phyloP scores from a whole-genome alignment of 208 protist genomes.

The Trypanosoma cruzi region DNA sequence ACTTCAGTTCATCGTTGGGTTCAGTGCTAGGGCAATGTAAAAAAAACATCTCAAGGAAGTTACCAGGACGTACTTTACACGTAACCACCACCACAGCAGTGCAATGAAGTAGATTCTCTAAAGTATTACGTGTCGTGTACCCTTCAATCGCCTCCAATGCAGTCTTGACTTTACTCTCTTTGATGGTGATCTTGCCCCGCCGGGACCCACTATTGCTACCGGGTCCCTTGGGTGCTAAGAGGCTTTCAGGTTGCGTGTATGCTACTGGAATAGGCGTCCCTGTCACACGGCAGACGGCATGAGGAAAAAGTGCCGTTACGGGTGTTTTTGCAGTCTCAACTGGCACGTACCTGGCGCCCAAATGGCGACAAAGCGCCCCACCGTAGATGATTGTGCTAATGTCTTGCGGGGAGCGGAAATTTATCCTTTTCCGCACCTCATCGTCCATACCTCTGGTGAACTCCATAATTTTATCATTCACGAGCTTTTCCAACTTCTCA shows the following conservation, averaged over 20 bases:
- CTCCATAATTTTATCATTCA: slow-evolving; percentile 87
- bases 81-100: slow-evolving; percentile 85
- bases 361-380: slow-evolving; percentile 79
- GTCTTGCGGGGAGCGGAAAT: slow-evolving; percentile 87
- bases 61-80: slow-evolving; percentile 58
- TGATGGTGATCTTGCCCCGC: slow-evolving; percentile 21
- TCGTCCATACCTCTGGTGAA: slow-evolving; percentile 86
- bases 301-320: slow-evolving; percentile 75
- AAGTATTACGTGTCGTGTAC: slow-evolving; percentile 36
- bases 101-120: slow-evolving; percentile 61
- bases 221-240: slow-evolving; percentile 34
- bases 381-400: slow-evolving; percentile 93
- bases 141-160: slow-evolving; percentile 49
- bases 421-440: slow-evolving; percentile 84
- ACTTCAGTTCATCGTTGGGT: slow-evolving; percentile 45
- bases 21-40: slow-evolving; percentile 71
- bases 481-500: slow-evolving; percentile 76
- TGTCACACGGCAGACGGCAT: slow-evolving; percentile 72
- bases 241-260: slow-evolving; percentile 57
- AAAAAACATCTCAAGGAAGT: slow-evolving; percentile 79
- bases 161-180: slow-evolving; percentile 27
- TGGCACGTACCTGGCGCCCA: slow-evolving; percentile 71
- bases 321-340: slow-evolving; percentile 54
- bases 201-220: slow-evolving; percentile 1
- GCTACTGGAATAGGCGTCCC: slow-evolving; percentile 57